Evolutionary conservation across 192 early-diverging fungal genomes (phyloP).

Genomic region (Linnemannia hyalina): DNA sequence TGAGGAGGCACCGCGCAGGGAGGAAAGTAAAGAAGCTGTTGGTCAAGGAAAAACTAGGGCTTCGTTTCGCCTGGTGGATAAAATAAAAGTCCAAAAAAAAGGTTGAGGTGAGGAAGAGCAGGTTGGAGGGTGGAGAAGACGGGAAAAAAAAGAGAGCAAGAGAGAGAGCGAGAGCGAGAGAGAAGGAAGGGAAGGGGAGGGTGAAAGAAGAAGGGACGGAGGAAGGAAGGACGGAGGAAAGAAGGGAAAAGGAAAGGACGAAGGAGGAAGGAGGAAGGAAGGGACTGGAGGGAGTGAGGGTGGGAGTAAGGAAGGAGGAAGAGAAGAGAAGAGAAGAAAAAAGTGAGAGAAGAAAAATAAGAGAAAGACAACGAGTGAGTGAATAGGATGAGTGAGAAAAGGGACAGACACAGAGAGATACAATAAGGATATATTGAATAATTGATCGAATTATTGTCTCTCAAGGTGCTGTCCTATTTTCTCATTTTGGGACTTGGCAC

Average conservation of each 20-base stretch:
- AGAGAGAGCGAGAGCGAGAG: neutral
- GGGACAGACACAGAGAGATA: neutral
- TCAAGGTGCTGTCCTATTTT: neutral
- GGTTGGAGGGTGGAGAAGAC: neutral
- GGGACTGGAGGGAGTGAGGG: neutral
- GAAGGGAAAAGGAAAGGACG: neutral
- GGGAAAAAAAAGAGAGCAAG: neutral
- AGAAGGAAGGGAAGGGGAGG: neutral
- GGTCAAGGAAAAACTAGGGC: neutral
- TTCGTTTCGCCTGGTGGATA: neutral
- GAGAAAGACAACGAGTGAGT: neutral
- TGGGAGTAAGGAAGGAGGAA: neutral
- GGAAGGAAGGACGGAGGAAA: neutral
- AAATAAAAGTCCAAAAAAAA: neutral
- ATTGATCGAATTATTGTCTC: neutral
- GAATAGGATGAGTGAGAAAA: neutral
- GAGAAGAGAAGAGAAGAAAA: conserved; percentile 1
- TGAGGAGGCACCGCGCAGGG: conserved; percentile 19
- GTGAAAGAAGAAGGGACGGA: neutral
- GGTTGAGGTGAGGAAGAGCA: neutral
- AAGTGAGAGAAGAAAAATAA: neutral
- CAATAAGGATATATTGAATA: neutral
- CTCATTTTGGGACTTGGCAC: neutral
- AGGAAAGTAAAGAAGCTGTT: neutral
- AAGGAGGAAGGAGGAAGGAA: neutral